Percentiles rank a stretch among this genome's conserved stretches.
Conservation (phyloP, 805 yeast species). For the Lipomyces yamanashiensis region DNA sequence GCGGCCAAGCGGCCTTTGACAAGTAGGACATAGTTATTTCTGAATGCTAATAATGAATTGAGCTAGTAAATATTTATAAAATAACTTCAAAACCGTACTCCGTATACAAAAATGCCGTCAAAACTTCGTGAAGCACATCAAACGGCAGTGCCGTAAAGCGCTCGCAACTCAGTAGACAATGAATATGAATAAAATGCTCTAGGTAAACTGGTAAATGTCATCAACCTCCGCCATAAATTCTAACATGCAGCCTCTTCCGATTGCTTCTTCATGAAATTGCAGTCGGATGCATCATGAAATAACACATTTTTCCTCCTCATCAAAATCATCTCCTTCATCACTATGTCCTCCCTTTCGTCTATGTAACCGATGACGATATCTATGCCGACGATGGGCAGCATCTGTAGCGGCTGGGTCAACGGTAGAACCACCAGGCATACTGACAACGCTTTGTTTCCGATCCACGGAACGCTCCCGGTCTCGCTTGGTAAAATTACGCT, state of each 20-base stretch:
- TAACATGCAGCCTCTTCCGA: too few species aligned
- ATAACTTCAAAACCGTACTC: background rate
- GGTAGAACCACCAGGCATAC: slow-evolving; percentile 13
- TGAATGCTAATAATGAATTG: background rate
- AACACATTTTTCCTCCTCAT: slow-evolving; percentile 26
- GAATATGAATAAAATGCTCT: background rate
- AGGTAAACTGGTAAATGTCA: too few species aligned
- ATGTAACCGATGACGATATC: slow-evolving; percentile 1
- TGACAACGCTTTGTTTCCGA: slow-evolving; percentile 12
- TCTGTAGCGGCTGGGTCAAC: background rate
- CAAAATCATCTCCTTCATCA: slow-evolving; percentile 7
- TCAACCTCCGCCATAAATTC: too few species aligned
- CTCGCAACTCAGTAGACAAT: too few species aligned
- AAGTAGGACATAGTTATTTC: too few species aligned
- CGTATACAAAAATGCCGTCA: background rate
- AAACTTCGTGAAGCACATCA: background rate
- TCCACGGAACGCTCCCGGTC: background rate
- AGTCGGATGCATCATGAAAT: background rate
- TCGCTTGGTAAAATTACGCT: background rate
- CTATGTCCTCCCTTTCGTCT: background rate
- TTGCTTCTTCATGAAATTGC: background rate
- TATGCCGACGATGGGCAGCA: slow-evolving; percentile 11
- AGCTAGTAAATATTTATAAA: background rate
- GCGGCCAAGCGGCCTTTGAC: too few species aligned
- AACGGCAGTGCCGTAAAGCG: too few species aligned